phyloP scores from a whole-genome alignment of 1,139 yeast genomes.

The Fermentozyma sake region DNA sequence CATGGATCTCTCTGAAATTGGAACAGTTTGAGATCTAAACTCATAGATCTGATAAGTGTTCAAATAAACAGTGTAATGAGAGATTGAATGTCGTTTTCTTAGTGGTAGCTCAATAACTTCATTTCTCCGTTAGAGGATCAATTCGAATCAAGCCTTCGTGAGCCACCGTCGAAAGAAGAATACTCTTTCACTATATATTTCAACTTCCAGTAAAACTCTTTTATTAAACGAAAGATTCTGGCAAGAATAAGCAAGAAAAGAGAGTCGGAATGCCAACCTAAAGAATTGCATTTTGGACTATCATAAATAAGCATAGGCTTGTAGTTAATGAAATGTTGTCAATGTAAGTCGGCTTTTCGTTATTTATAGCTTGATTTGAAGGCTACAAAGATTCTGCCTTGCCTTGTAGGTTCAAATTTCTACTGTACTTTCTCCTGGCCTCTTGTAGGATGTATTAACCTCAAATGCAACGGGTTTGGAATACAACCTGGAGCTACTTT shows the following conservation, averaged over 20 bases:
- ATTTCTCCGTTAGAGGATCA: conserved; percentile 15
- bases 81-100: too few relatives aligned
- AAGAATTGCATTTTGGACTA: conserved; percentile 47
- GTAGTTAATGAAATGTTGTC: conserved; percentile 50
- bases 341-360: conserved; percentile 45
- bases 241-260: conserved; percentile 45
- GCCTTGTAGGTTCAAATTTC: conserved; percentile 22
- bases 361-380: conserved; percentile 56
- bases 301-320: conserved; percentile 6
- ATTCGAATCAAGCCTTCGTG: conserved; percentile 59
- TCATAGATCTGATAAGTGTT: too few relatives aligned
- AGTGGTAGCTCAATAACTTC: conserved; percentile 12
- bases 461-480: conserved; percentile 43
- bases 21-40: too few relatives aligned
- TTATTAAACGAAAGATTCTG: conserved; percentile 30
- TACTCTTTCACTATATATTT: conserved; percentile 49
- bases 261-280: conserved; percentile 64
- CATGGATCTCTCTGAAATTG: too few relatives aligned
- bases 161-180: conserved; percentile 56
- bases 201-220: conserved; percentile 56
- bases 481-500: conserved; percentile 26
- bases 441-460: conserved; percentile 30
- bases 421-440: conserved; percentile 14
- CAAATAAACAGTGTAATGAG: too few relatives aligned
- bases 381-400: conserved; percentile 59